Evolutionary conservation across 163 green algal genomes (phyloP).

Genomic region (Trebouxia gelatinosa): DNA sequence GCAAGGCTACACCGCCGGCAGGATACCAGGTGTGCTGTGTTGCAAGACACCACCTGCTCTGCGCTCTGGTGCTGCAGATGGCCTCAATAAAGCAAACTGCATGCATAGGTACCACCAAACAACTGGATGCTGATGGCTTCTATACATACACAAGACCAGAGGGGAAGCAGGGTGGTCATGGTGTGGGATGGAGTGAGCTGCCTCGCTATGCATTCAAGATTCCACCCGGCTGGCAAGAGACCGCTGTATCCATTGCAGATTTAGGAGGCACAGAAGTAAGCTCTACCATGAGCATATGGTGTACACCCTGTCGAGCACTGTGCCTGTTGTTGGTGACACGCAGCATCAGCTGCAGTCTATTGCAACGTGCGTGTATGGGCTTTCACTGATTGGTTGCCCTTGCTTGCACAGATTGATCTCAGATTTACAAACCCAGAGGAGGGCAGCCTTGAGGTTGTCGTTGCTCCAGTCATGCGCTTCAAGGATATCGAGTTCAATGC

Average conservation of each 20-base stretch:
- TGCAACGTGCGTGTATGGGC: too few relatives aligned
- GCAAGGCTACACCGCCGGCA: slow-evolving; percentile 74
- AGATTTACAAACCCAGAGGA: slow-evolving; percentile 75
- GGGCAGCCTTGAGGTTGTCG: slow-evolving; percentile 82
- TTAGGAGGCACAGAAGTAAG: slow-evolving; percentile 87
- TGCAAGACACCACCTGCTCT: too few relatives aligned
- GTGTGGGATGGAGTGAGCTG: slow-evolving; percentile 93
- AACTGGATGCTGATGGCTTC: slow-evolving; percentile 69
- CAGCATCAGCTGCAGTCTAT: too few relatives aligned
- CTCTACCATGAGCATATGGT: not conserved
- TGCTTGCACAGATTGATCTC: slow-evolving; percentile 83
- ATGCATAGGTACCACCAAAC: slow-evolving; percentile 60
- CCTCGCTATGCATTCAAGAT: slow-evolving; percentile 84
- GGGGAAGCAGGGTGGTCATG: slow-evolving; percentile 77
- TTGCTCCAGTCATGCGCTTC: slow-evolving; percentile 93
- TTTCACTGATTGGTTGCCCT: too few relatives aligned
- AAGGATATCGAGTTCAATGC: slow-evolving; percentile 69
- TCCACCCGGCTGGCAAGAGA: slow-evolving; percentile 82
- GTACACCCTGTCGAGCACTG: slow-evolving; percentile 15
- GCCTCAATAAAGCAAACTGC: too few relatives aligned
- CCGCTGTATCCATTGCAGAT: slow-evolving; percentile 95
- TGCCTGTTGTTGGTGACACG: not conserved
- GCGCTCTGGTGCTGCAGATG: too few relatives aligned
- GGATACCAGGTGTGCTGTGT: slow-evolving; percentile 81
- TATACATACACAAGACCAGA: slow-evolving; percentile 83